Evolutionary conservation across 78 protist genomes (phyloP).

Genomic region (Thecamonas trahens): DNA sequence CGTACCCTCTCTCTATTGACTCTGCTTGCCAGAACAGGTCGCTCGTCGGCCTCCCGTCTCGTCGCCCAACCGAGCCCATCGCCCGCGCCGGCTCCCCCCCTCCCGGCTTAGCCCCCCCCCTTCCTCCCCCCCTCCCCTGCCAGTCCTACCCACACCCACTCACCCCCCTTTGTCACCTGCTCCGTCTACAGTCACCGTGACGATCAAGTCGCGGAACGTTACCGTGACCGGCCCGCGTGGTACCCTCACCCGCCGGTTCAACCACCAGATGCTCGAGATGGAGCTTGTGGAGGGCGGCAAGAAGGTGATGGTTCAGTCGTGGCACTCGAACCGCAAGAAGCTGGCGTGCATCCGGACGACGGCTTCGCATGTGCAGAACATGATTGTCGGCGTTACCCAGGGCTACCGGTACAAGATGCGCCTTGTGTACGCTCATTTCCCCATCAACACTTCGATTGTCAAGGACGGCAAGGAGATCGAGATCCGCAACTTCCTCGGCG

Average conservation of each 20-base stretch:
- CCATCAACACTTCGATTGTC: slow-evolving; percentile 77
- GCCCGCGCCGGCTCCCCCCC: no score
- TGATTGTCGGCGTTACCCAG: slow-evolving; percentile 96
- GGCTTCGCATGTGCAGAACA: slow-evolving; percentile 86
- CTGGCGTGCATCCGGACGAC: slow-evolving; percentile 85
- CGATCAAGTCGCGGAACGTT: slow-evolving; percentile 62
- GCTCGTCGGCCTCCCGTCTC: no score
- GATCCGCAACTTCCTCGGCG: slow-evolving; percentile 97
- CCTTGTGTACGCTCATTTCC: slow-evolving; percentile 97
- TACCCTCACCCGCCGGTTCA: slow-evolving; percentile 67
- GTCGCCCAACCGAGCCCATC: no score
- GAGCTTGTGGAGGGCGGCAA: slow-evolving; percentile 2
- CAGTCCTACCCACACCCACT: no score
- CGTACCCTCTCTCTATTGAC: no score
- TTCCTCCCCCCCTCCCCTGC: no score
- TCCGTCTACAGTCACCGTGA: slow-evolving; percentile 58
- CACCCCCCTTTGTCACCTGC: no score
- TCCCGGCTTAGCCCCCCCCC: no score
- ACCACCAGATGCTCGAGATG: slow-evolving; percentile 78
- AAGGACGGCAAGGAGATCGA: slow-evolving; percentile 71
- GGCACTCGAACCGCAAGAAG: no score
- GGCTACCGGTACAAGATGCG: slow-evolving; percentile 98
- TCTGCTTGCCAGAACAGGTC: no score
- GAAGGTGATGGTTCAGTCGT: slow-evolving; percentile 20
- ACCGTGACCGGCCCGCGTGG: slow-evolving; percentile 95